Conservation (phyloP, 495 filamentous ascomycete genomes). For the Chaetomium cochliodes region DNA sequence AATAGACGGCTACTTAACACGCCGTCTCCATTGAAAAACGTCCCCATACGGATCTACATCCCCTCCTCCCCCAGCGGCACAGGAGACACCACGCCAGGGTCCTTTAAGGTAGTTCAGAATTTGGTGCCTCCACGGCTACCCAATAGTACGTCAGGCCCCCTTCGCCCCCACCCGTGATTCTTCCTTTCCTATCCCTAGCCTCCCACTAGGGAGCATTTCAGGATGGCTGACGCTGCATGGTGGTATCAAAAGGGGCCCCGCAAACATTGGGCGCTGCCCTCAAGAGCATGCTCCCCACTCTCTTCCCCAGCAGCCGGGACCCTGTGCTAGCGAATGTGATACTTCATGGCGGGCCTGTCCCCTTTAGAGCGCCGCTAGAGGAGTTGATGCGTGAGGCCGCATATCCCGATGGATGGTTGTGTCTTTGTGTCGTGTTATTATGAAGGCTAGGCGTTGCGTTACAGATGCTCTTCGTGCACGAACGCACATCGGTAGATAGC, state of each 20-base stretch:
- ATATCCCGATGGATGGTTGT: constrained; percentile 91
- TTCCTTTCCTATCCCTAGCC: neutral
- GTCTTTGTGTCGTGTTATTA: constrained; percentile 80
- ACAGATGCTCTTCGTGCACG: neutral
- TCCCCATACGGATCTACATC: constrained; percentile 85
- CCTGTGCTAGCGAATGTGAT: constrained; percentile 89
- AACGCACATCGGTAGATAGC: neutral
- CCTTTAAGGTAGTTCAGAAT: constrained; percentile 68
- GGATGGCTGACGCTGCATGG: neutral
- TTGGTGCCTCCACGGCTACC: constrained; percentile 53
- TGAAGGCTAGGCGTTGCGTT: constrained; percentile 16
- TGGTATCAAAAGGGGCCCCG: constrained; percentile 35
- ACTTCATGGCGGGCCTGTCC: constrained; percentile 81
- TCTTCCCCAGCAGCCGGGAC: constrained; percentile 85
- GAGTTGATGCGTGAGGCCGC: constrained; percentile 77
- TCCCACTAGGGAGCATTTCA: neutral
- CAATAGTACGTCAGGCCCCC: constrained; percentile 35
- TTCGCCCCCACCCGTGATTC: constrained; percentile 1
- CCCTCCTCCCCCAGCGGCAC: constrained; percentile 60
- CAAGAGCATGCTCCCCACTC: constrained; percentile 68
- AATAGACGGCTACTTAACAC: constrained; percentile 76
- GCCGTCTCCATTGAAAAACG: constrained; percentile 68
- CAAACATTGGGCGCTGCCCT: constrained; percentile 83
- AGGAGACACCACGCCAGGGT: constrained; percentile 41
- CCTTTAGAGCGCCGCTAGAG: constrained; percentile 78